Conservation (phyloP, 2,329 filamentous ascomycete species). For the Fusarium nodosum region DNA sequence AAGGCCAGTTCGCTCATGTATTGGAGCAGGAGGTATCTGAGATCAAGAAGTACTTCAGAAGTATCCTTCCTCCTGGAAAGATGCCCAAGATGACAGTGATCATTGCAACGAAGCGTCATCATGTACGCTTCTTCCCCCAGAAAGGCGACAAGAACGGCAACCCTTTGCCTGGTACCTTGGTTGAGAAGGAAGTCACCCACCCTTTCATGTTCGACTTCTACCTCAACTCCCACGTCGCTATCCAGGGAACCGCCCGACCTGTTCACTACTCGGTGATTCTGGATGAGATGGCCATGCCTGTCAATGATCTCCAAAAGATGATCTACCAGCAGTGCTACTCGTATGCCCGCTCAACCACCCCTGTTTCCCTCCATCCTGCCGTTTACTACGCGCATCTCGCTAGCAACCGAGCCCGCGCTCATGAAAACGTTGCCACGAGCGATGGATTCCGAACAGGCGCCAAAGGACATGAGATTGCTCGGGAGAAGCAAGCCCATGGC, state of each 20-base stretch:
- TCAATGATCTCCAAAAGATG: conserved; percentile 83
- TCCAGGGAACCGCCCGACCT: conserved; percentile 93
- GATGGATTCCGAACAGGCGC: conserved; percentile 60
- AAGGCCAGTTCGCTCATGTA: conserved; percentile 86
- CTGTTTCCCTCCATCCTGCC: conserved; percentile 88
- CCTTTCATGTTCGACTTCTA: conserved; percentile 93
- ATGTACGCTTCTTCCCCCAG: conserved; percentile 90
- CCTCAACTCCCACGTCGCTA: conserved; percentile 74
- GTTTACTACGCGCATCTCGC: conserved; percentile 97
- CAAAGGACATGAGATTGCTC: conserved; percentile 59
- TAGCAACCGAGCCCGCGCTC: conserved; percentile 81
- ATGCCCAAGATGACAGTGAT: conserved; percentile 83
- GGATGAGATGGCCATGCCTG: conserved; percentile 79
- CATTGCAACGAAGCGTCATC: conserved; percentile 92
- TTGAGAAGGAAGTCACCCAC: conserved; percentile 91
- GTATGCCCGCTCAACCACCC: conserved; percentile 91
- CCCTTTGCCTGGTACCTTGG: conserved; percentile 84
- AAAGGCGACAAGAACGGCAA: conserved; percentile 81
- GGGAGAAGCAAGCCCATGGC: conserved; percentile 59
- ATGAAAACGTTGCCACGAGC: conserved; percentile 69
- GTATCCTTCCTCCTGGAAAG: conserved; percentile 54
- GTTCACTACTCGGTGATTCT: conserved; percentile 92
- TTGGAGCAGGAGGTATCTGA: conserved; percentile 81
- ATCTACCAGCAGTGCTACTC: conserved; percentile 97
- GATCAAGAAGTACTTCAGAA: conserved; percentile 72